Conservation (phyloP, 106 monocot species). For the Dactylorhiza incarnata region DNA sequence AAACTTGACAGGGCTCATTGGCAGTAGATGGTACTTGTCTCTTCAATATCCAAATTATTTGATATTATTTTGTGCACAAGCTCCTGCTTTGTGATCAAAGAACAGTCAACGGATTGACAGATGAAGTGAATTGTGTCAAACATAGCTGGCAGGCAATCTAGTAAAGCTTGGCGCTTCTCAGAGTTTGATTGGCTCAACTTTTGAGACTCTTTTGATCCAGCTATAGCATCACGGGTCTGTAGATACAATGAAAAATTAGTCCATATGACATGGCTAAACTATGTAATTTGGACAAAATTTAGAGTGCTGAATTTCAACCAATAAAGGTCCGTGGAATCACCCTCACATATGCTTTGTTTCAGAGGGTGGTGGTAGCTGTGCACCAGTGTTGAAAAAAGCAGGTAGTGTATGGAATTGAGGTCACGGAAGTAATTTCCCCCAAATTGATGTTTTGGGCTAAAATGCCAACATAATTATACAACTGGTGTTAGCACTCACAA, state of each 20-base stretch:
- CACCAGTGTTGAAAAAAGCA: no score
- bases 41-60: constrained; percentile 69
- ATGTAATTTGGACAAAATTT: no score
- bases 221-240: constrained; percentile 19
- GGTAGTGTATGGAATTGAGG: no score
- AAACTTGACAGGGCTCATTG: background rate
- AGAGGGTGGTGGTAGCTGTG: no score
- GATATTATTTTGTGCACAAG: constrained; percentile 85
- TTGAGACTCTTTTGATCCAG: constrained; percentile 8
- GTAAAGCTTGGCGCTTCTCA: constrained; percentile 14
- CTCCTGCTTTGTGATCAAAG: constrained; percentile 74
- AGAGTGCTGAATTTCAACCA: no score
- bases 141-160: constrained; percentile 30
- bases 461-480: no score
- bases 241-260: background rate
- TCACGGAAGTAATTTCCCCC: no score
- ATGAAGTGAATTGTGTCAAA: constrained; percentile 51
- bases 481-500: no score
- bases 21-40: constrained; percentile 34
- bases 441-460: no score
- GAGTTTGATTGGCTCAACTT: constrained; percentile 3
- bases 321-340: no score
- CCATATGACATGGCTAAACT: background rate
- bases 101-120: constrained; percentile 31
- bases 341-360: no score